These are phyloP conservation scores for Fusarium mangiferae DNA, from an alignment of 2,329 filamentous ascomycete species.

Conservation along the genomic window DNA sequence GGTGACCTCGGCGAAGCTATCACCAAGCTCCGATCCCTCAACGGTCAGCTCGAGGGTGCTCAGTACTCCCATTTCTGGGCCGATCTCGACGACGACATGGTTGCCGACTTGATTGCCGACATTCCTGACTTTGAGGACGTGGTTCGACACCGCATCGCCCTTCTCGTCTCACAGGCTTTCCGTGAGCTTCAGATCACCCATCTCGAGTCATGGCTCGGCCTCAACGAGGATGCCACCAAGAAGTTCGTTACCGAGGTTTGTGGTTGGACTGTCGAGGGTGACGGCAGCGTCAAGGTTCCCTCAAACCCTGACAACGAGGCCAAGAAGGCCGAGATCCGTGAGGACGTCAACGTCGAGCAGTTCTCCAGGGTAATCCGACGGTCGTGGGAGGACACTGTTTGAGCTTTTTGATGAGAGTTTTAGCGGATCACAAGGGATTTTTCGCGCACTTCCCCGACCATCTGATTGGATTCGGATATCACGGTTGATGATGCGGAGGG, in stretches of 20 bases:
- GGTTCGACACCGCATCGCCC: conserved; percentile 88
- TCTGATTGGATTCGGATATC: conserved; percentile 43
- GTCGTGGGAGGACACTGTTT: conserved; percentile 78
- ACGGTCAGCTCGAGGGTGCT: conserved; percentile 87
- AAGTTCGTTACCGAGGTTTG: conserved; percentile 88
- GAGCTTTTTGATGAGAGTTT: conserved; percentile 31
- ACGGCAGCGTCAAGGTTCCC: conserved; percentile 77
- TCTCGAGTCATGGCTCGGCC: conserved; percentile 80
- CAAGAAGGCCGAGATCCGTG: conserved; percentile 92
- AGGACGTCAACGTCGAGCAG: conserved; percentile 93
- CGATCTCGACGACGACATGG: conserved; percentile 93
- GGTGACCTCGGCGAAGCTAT: conserved; percentile 90
- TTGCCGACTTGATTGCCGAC: conserved; percentile 94
- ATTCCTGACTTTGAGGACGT: conserved; percentile 95
- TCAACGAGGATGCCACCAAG: conserved; percentile 72
- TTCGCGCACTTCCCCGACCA: conserved; percentile 33
- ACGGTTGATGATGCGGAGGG: conserved; percentile 44
- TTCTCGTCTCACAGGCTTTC: conserved; percentile 84
- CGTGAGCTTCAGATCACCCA: conserved; percentile 75
- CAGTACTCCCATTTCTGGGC: conserved; percentile 95
- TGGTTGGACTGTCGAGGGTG: conserved; percentile 82
- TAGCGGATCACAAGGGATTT: conserved; percentile 30
- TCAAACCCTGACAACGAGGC: conserved; percentile 98
- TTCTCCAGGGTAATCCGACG: conserved; percentile 83
- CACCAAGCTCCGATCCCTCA: conserved; percentile 84